These are phyloP conservation scores for Lasiodiplodia sp. DNA, from an alignment of 2,329 filamentous ascomycete genomes.

Conservation along the genomic window DNA sequence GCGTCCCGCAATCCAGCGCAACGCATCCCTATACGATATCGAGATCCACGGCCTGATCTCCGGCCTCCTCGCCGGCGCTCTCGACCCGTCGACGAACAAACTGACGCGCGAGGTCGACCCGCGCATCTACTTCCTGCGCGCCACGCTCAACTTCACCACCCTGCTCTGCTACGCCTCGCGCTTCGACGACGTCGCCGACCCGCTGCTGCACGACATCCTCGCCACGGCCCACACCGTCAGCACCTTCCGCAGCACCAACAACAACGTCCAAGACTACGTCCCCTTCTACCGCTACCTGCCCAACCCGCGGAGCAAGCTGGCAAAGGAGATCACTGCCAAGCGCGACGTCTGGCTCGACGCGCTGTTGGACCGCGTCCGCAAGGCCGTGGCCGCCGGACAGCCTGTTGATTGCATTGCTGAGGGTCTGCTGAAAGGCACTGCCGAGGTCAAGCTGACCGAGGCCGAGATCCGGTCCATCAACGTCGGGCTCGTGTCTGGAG, in stretches of 20 bases:
- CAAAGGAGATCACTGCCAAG: not conserved
- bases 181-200: constrained; percentile 15
- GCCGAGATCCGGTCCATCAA: constrained; percentile 29
- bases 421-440: not conserved
- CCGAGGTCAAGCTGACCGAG: constrained; percentile 9
- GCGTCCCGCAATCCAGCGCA: constrained; percentile 22
- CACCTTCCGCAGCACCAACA: constrained; percentile 28
- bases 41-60: constrained; percentile 21
- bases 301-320: constrained; percentile 8
- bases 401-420: constrained; percentile 21
- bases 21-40: constrained; percentile 17
- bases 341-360: constrained; percentile 27
- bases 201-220: constrained; percentile 26
- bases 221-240: constrained; percentile 9
- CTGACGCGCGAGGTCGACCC: constrained; percentile 8
- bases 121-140: constrained; percentile 21
- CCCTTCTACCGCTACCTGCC: constrained; percentile 17
- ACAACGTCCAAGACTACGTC: constrained; percentile 26
- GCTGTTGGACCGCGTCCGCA: constrained; percentile 13
- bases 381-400: constrained; percentile 8
- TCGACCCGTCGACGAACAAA: not conserved
- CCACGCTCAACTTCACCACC: constrained; percentile 26
- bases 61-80: constrained; percentile 6
- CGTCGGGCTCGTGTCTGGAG: constrained; percentile 19
- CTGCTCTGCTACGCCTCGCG: constrained; percentile 27